Evolutionary conservation across 208 protist genomes (phyloP), one percentile per base, ranked within the genome.

Genomic region (Trypanosoma cruzi): DNA sequence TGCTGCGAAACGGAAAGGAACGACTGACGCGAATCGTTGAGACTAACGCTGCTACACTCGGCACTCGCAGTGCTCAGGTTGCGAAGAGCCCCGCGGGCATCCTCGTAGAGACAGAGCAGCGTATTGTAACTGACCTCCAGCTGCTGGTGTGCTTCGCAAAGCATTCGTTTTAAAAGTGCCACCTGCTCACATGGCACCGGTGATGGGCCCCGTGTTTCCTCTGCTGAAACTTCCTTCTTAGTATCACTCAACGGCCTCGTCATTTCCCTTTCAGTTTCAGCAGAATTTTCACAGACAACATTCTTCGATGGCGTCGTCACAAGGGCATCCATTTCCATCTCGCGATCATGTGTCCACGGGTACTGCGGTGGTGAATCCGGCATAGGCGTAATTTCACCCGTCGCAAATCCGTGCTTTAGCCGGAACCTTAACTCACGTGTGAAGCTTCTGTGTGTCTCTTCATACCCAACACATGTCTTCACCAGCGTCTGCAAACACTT

Each of bases 401-500:
- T 24, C n/a, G 10, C 24, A 46, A 24, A 49, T 22, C 56, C 34
- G 32, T 65, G 63, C 50, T 65, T 69, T 22, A 59, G 31, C 14
- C 56, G 54, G 58, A 57, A 68, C 32, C 28, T 32, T 31, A 56
- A 26, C 37, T 65, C 58, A 20, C 48, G 40, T 22, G 5, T 54
- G 20, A 58, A 75, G n/a, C 44, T 42, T 5, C 52, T 32, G 53
- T 69, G 63, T 42, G 28, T 34, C 53, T 75, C 70, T 40, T 75
- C 63, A 32, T 75, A 75, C 26, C 63, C 70, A 31, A 75, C 56
- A 52, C 63, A 75, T 20, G 54, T 70, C 44, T 40, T 68, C 7
- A 75, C 48, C 10, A 75, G 10, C 20, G 50, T 64, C n/a, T 65
- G 61, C 28, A 75, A 46, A 36, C 61, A 75, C 18, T 44, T 68